A percentile compares a stretch with the other conserved stretches of the same genome.
Conservation (phyloP, 148 eudicot species). For the Rheum nobile region DNA sequence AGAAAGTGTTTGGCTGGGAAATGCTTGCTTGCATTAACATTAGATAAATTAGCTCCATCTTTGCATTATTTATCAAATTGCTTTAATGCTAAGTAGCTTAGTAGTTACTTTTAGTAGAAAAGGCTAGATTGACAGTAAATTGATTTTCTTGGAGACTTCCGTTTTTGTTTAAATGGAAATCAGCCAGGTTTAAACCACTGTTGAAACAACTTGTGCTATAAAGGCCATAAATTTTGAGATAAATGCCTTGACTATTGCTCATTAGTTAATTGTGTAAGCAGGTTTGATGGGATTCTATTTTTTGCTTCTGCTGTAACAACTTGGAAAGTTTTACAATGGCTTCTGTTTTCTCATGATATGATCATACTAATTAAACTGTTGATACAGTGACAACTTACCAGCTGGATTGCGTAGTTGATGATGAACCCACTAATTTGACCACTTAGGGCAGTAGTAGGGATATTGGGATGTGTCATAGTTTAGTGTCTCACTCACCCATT, state of each 20-base stretch:
- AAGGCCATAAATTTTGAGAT: not conserved
- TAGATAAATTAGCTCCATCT: not conserved
- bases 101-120: not conserved
- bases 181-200: too few species aligned
- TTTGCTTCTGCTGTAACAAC: not conserved
- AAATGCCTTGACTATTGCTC: not conserved
- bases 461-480: not conserved
- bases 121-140: not conserved
- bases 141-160: not conserved
- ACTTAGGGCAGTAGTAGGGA: not conserved
- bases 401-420: conserved; percentile 3
- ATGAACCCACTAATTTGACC: too few species aligned
- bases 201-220: too few species aligned
- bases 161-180: not conserved
- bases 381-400: not conserved
- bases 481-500: not conserved
- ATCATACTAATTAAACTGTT: not conserved
- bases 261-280: not conserved
- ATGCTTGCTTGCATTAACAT: too few species aligned
- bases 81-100: not conserved
- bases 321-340: not conserved
- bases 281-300: not conserved
- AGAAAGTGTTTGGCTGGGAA: too few species aligned
- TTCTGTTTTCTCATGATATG: not conserved
- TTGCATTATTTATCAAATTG: not conserved